phyloP scores from a whole-genome alignment of 345 rosid species.

The Melaleuca quinquenervia region DNA sequence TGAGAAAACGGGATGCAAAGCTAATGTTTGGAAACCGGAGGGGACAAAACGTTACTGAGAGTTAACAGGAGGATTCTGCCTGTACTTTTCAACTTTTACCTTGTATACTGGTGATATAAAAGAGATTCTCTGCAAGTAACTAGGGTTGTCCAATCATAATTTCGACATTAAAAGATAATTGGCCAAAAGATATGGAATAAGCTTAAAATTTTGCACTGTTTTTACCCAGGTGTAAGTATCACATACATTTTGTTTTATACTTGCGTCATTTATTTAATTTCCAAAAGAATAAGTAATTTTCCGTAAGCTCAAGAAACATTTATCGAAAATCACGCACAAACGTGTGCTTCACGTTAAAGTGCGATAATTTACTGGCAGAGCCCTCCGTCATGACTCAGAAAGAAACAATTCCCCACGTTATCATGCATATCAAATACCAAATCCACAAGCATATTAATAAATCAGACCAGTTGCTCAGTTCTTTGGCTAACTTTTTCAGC shows the following conservation, averaged over 20 bases:
- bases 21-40: not conserved
- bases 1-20: not conserved
- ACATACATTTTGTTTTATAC: not conserved
- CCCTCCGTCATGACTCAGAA: not conserved
- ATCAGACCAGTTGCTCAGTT: not conserved
- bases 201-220: not conserved
- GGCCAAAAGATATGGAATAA: not conserved
- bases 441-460: not conserved
- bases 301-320: not conserved
- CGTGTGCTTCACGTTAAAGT: not conserved
- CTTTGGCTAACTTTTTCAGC: not conserved
- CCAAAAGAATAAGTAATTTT: not conserved
- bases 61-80: not conserved
- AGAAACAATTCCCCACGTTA: not conserved
- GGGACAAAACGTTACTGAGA: not conserved
- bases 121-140: not conserved
- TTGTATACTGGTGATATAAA: not conserved
- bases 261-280: not conserved
- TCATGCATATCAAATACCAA: not conserved
- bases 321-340: not conserved
- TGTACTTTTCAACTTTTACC: not conserved
- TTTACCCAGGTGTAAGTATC: not conserved
- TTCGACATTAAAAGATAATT: not conserved
- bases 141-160: not conserved
- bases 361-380: not conserved